A percentile compares a stretch with the other conserved stretches of the same genome.
phyloP scores from a whole-genome alignment of 768 basidiomycete species.

The Rhizopogon vesiculosus region DNA sequence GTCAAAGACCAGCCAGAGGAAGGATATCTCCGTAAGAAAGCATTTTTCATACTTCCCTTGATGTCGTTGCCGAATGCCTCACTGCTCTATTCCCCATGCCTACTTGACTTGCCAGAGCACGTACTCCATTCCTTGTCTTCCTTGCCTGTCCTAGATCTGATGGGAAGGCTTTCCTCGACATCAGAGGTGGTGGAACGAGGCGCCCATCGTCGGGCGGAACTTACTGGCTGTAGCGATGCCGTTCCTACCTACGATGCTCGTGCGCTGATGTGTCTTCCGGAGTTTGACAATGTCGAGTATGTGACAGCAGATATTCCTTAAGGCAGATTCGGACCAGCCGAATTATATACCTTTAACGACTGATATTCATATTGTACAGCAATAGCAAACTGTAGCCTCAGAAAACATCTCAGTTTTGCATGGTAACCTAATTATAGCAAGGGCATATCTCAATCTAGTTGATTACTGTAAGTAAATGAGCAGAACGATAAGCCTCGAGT shows the following conservation, averaged over 20 bases:
- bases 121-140: constrained; percentile 46
- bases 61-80: constrained; percentile 38
- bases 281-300: not conserved
- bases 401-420: too few relatives aligned
- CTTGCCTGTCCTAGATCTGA: constrained; percentile 70
- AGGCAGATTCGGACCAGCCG: not conserved
- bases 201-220: constrained; percentile 28
- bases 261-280: constrained; percentile 16
- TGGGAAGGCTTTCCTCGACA: constrained; percentile 39
- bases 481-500: not conserved
- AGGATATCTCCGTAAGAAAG: constrained; percentile 49
- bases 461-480: not conserved
- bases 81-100: constrained; percentile 11
- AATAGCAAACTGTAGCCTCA: not conserved
- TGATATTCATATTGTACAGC: not conserved
- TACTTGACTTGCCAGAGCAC: constrained; percentile 58
- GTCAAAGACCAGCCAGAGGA: constrained; percentile 52
- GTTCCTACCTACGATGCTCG: constrained; percentile 19
- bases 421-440: not conserved
- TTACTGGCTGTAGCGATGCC: constrained; percentile 15
- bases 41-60: constrained; percentile 65
- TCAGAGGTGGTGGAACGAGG: constrained; percentile 30
- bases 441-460: not conserved
- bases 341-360: too few relatives aligned
- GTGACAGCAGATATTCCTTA: not conserved